These are phyloP conservation scores for Chiua virens DNA, from an alignment of 768 basidiomycete genomes.

Conservation along the genomic window DNA sequence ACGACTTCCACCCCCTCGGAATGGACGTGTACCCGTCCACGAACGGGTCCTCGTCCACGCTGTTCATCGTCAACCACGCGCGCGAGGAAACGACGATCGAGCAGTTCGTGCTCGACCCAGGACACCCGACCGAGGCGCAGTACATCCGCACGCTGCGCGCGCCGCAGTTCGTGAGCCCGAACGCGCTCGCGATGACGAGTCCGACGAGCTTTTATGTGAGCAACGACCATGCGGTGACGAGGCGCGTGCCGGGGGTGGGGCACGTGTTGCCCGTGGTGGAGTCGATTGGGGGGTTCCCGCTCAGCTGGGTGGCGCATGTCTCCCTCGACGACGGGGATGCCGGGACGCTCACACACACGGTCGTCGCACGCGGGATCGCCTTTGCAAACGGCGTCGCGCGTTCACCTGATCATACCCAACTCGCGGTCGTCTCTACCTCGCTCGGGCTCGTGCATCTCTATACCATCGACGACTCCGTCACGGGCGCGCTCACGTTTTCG, in stretches of 20 bases:
- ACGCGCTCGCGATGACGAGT: slow-evolving; percentile 64
- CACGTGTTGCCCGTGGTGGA: slow-evolving; percentile 54
- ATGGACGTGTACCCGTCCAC: slow-evolving; percentile 55
- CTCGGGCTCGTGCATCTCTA: slow-evolving; percentile 51
- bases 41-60: slow-evolving; percentile 47
- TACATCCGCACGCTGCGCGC: slow-evolving; percentile 63
- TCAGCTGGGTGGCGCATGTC: slow-evolving; percentile 61
- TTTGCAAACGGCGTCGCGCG: slow-evolving; percentile 73
- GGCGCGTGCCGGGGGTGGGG: slow-evolving; percentile 57
- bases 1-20: slow-evolving; percentile 75
- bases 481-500: slow-evolving; percentile 37
- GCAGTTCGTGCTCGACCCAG: slow-evolving; percentile 58
- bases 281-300: slow-evolving; percentile 53
- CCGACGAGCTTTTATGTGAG: slow-evolving; percentile 69
- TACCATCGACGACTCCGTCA: slow-evolving; percentile 47
- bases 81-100: slow-evolving; percentile 61
- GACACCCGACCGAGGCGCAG: slow-evolving; percentile 41
- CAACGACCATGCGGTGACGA: slow-evolving; percentile 70
- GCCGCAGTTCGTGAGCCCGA: slow-evolving; percentile 61
- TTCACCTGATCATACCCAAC: slow-evolving; percentile 45
- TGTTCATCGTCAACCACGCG: slow-evolving; percentile 73
- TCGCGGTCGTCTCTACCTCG: slow-evolving; percentile 61
- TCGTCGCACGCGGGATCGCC: slow-evolving; percentile 49
- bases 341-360: slow-evolving; percentile 31
- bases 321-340: slow-evolving; percentile 38